Conservation (phyloP, 2,329 filamentous ascomycete species). For the Corniculantispora saksenae region DNA sequence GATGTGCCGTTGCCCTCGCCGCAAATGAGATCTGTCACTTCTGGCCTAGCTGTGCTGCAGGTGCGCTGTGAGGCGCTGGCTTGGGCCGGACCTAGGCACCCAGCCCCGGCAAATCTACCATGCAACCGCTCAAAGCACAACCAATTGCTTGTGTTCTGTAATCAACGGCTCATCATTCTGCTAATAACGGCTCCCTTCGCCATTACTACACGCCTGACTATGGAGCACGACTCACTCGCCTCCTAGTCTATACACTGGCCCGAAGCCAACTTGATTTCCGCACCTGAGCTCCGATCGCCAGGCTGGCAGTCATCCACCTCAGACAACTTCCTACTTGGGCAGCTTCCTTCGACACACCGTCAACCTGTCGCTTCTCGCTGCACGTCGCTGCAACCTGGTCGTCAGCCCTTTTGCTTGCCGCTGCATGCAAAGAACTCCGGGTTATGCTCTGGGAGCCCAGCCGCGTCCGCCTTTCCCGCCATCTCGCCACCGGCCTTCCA, state of each 20-base stretch:
- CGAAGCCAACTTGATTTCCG: not conserved
- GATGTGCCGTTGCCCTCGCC: constrained; percentile 21
- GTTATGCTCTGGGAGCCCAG: not conserved
- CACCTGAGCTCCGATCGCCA: constrained; percentile 1
- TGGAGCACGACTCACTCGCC: not conserved
- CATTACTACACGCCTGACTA: not conserved
- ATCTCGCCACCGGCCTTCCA: constrained; percentile 2
- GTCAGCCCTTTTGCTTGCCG: not conserved
- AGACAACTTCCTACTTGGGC: constrained; percentile 7
- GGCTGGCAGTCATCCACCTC: not conserved
- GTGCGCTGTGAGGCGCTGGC: constrained; percentile 6
- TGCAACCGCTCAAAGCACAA: constrained; percentile 4
- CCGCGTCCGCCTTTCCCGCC: not conserved
- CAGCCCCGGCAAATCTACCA: constrained; percentile 7
- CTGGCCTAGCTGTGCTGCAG: not conserved
- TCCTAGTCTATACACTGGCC: not conserved
- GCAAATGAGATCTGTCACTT: constrained; percentile 31
- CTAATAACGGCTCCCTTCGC: not conserved
- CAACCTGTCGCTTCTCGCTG: not conserved
- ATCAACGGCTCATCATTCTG: not conserved
- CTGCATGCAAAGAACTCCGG: not conserved
- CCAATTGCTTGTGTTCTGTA: not conserved
- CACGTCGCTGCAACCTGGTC: not conserved
- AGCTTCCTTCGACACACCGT: constrained; percentile 4
- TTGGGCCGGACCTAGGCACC: not conserved